These are phyloP conservation scores for Poa pratensis DNA, from an alignment of 176 grass and related monocot species.

Conservation along the genomic window DNA sequence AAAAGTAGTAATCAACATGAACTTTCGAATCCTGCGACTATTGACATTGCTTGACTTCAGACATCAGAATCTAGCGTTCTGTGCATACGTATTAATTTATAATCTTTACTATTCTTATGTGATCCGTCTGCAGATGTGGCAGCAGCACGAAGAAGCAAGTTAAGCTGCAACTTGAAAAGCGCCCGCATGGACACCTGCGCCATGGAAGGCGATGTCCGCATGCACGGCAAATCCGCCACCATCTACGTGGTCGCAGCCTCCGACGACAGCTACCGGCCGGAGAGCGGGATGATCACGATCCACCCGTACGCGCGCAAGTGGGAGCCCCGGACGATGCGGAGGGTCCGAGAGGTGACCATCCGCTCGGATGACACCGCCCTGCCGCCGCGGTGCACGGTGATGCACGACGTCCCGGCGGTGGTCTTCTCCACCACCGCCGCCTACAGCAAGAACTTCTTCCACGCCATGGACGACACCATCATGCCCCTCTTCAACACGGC, in stretches of 20 bases:
- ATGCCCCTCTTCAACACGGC: conserved; percentile 65
- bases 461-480: conserved; percentile 64
- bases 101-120: not conserved
- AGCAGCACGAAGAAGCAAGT: conserved; percentile 15
- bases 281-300: conserved; percentile 34
- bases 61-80: too few species aligned
- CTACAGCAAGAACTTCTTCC: conserved; percentile 63
- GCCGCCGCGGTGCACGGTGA: conserved; percentile 44
- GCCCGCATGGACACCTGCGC: conserved; percentile 44
- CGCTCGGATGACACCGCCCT: not conserved
- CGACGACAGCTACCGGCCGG: conserved; percentile 3
- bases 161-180: conserved; percentile 54
- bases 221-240: conserved; percentile 48
- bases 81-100: too few species aligned
- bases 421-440: conserved; percentile 64
- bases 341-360: conserved; percentile 44
- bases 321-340: conserved; percentile 41
- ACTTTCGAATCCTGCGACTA: too few species aligned
- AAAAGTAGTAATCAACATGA: too few species aligned
- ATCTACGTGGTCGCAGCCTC: conserved; percentile 47
- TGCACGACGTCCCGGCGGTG: conserved; percentile 53
- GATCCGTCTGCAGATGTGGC: not conserved
- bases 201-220: conserved; percentile 65
- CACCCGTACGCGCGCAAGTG: conserved; percentile 66
- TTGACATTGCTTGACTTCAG: too few species aligned